Evolutionary conservation across 73 alveolate species (phyloP), one percentile per base, ranked within the genome.

Genomic region (Durusdinium trenchii): DNA sequence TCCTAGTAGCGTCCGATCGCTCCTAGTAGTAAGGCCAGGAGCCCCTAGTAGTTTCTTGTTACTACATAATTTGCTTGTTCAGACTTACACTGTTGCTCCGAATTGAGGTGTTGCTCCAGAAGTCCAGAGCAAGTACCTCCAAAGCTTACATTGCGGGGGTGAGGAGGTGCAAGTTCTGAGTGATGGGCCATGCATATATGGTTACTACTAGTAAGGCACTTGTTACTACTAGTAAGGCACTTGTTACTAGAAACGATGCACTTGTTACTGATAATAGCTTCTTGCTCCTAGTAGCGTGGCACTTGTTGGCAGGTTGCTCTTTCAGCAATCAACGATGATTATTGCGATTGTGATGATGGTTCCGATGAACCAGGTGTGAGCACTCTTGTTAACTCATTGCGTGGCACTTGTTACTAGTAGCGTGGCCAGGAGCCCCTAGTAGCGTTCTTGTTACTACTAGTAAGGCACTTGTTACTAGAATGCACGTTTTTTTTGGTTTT

Each of bases 321-420:
- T 38, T 57, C 82, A 42, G 69, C 86, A 73, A 84, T 98, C 50
- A 94, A 98, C 83, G 99, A 98, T 91, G 67, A 98, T 64, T 98
- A 67, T 52, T 98, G 99, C 69, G 99, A 98, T 54, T 98, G 99
- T 86, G 87, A 99, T 20, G 99, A 98, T 60, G 99, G 99, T 40
- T 50, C 82, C 1, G 99, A 98, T 62, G 99, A 98, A 62, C 99
- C 99, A 76, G 99, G 99, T 82, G 28, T 3, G 45, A 43, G 35
- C 23, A 2, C 54, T 40, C 26, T 36, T 36, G 54, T 7, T 62
- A 62, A 26, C n/a, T n/a, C n/a, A n/a, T n/a, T n/a, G n/a, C n/a
- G n/a, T n/a, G n/a, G n/a, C n/a, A n/a, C n/a, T n/a, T n/a, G n/a
- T n/a, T n/a, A n/a, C n/a, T 57, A 57, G 69, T 60, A 32, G n/a